Base-by-base conservation (phyloP, 2,329 filamentous ascomycete genomes). In the Harringtonia lauricola region DNA sequence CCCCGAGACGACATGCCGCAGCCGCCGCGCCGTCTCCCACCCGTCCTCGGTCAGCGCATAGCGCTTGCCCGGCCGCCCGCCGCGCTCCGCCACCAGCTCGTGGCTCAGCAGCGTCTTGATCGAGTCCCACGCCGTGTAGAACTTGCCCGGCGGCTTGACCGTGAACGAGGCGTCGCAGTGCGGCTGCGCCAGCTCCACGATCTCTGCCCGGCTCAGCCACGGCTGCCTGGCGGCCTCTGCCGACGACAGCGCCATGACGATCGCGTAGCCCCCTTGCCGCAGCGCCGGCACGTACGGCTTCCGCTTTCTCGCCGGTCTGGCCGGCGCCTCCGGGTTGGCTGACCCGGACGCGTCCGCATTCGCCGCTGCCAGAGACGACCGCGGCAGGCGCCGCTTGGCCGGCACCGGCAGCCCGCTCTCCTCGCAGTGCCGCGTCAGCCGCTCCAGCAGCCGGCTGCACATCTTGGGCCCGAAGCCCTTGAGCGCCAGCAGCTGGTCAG, bases 51-150 rank as follows among this genome's bases (percentile, higher is more conserved):
- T 86, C 30, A 92, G 63, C 2, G 70, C 68, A 55, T 88, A 92
- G 50, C 72, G 76, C 47, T 78, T 74, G 17, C 78, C 60, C 0
- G 83, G 84, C 15, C 81, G 70, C n/a, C n/a, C n/a, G 0, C 83
- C 81, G 42, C 76, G 77, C 51, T 84, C 80, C 45, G 79, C 80
- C 0, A 89, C 82, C 4, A 89, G 64, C 45, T 87, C 83, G 56
- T 89, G 87, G 43, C 78, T 70, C 6, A 80, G 52, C 28, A 92
- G 63, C 0, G 81, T 86, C 56, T 85, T 86, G 72, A 90, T 88
- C 2, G 84, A 87, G 54, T 76, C 83, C 85, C 85, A 92, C 0
- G 86, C 86, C 0, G 85, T 90, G 53, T 86, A 85, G 53, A 76
- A 84, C 45, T 79, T 83, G 12, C 71, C 79, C 1, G 82, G 67